phyloP scores from a whole-genome alignment of 441 rosid genomes.

The Populus trichocarpa region DNA sequence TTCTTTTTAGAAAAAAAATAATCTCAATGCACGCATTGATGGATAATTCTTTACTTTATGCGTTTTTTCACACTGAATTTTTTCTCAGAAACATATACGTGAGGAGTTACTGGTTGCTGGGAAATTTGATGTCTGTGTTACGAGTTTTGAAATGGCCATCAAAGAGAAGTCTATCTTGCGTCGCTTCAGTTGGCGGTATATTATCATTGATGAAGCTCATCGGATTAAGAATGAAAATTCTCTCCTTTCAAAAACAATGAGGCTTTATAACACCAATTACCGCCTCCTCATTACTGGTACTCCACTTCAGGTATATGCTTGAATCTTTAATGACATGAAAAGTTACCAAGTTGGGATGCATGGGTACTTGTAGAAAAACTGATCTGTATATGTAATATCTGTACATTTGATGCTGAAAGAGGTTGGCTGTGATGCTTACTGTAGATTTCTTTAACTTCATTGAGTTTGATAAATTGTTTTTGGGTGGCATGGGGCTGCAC shows the following conservation, averaged over 20 bases:
- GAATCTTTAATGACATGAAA: not conserved
- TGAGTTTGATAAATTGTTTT: not conserved
- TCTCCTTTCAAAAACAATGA: constrained; percentile 97
- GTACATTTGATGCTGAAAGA: too few relatives aligned
- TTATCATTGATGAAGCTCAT: constrained; percentile 98
- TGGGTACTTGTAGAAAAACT: too few relatives aligned
- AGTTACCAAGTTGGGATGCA: not conserved
- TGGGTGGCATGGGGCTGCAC: not conserved
- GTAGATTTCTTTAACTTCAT: not conserved
- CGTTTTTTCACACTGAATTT: not conserved
- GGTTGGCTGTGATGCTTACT: too few relatives aligned
- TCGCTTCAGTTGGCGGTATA: constrained; percentile 99
- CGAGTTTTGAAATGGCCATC: constrained; percentile 99
- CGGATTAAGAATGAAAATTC: constrained; percentile 97
- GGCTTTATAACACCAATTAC: constrained; percentile 86
- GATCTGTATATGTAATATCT: too few relatives aligned
- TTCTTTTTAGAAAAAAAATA: too few relatives aligned
- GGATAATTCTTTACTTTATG: not conserved
- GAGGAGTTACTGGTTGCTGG: constrained; percentile 93
- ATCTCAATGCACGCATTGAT: not conserved
- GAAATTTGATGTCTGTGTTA: constrained; percentile 96
- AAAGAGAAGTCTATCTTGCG: constrained; percentile 91
- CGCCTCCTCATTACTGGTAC: constrained; percentile 98
- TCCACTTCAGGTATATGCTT: constrained; percentile 85
- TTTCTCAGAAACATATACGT: constrained; percentile 82